phyloP scores from a whole-genome alignment of 495 filamentous ascomycete genomes.

The Penicillium goetzii region DNA sequence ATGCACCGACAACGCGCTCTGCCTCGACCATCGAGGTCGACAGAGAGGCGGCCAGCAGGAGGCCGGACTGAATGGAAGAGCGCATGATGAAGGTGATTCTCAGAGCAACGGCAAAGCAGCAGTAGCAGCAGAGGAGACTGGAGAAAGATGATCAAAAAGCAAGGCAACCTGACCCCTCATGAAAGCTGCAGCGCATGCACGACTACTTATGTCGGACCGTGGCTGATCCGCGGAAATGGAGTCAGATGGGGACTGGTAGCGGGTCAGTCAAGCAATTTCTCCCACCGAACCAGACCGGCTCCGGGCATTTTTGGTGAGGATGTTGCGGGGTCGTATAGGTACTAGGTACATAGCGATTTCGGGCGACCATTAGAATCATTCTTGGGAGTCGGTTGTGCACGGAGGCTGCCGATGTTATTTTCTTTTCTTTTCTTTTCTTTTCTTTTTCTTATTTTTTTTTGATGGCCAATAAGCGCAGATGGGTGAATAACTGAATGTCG shows the following conservation, averaged over 20 bases:
- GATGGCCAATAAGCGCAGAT: background rate
- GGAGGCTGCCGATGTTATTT: slow-evolving; percentile 17
- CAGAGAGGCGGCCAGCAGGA: slow-evolving; percentile 38
- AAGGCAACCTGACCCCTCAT: background rate
- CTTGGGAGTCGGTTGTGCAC: background rate
- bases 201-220: slow-evolving; percentile 9
- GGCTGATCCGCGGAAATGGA: background rate
- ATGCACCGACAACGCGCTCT: slow-evolving; percentile 64
- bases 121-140: slow-evolving; percentile 4
- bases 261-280: slow-evolving; percentile 2
- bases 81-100: slow-evolving; percentile 32
- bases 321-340: background rate
- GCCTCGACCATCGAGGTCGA: slow-evolving; percentile 47
- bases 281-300: slow-evolving; percentile 4
- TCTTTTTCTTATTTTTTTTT: no score
- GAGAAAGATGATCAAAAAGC: background rate
- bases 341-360: no score
- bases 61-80: slow-evolving; percentile 34
- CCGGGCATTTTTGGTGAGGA: background rate
- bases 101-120: background rate
- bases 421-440: no score
- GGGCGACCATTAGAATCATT: background rate
- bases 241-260: background rate
- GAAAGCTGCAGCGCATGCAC: background rate
- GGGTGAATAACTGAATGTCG: background rate